These are phyloP conservation scores for Ceratocystis huliohia DNA, from an alignment of 2,329 filamentous ascomycete species.

Conservation along the genomic window DNA sequence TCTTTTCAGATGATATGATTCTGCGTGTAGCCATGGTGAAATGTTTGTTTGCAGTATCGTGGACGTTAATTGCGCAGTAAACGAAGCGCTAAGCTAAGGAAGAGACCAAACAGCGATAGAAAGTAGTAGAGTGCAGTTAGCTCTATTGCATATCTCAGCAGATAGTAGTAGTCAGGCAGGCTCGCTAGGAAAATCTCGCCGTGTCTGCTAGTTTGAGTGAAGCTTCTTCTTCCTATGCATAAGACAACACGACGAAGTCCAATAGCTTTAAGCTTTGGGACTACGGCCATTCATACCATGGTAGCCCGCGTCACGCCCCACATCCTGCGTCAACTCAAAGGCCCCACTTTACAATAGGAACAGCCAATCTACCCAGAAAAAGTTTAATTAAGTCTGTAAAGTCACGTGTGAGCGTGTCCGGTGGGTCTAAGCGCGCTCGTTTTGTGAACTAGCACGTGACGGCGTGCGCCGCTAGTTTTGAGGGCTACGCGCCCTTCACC, in stretches of 20 bases:
- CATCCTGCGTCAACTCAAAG: background rate
- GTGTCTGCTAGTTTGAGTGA: background rate
- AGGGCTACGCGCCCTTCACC: background rate
- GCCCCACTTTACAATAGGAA: background rate
- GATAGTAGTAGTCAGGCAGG: background rate
- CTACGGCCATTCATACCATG: background rate
- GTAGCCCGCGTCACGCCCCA: background rate
- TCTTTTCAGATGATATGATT: slow-evolving; percentile 53
- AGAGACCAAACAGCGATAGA: background rate
- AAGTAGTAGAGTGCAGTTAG: background rate
- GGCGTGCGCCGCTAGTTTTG: background rate
- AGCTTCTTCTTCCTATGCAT: background rate
- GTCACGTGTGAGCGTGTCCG: background rate
- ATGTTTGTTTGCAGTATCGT: background rate
- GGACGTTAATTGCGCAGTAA: background rate
- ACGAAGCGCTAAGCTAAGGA: background rate
- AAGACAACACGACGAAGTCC: background rate
- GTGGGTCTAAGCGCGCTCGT: background rate
- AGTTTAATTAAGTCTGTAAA: background rate
- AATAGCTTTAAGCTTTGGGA: background rate
- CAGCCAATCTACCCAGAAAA: background rate
- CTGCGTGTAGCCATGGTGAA: slow-evolving; percentile 56
- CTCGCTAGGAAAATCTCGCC: background rate
- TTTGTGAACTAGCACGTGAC: background rate
- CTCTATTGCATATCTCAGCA: background rate